phyloP scores from a whole-genome alignment of 169 alveolate genomes.

The Plasmodium fragile region DNA sequence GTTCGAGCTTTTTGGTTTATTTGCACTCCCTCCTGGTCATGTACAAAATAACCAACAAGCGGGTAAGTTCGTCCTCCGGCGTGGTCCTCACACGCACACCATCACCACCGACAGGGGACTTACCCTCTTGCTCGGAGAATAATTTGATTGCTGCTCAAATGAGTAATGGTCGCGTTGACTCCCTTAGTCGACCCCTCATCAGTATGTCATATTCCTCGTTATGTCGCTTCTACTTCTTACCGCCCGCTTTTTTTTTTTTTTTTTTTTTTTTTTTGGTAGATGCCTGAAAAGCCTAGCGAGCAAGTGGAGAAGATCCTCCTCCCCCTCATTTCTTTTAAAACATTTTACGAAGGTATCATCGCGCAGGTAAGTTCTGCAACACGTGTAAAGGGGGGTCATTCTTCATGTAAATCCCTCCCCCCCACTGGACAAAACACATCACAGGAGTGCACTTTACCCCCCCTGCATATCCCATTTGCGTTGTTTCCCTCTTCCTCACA shows the following conservation, averaged over 20 bases:
- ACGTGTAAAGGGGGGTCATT: not conserved
- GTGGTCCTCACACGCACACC: no score
- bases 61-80: slow-evolving; percentile 7
- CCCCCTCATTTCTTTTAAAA: slow-evolving; percentile 57
- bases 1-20: slow-evolving; percentile 66
- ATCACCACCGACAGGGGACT: not conserved
- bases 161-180: not conserved
- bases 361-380: slow-evolving; percentile 11
- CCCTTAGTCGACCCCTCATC: not conserved
- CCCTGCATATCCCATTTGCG: not conserved
- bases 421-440: not conserved
- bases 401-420: not conserved
- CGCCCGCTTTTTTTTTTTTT: not conserved
- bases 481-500: not conserved
- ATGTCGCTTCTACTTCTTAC: not conserved
- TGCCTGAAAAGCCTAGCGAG: slow-evolving; percentile 72
- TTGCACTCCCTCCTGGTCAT: slow-evolving; percentile 63
- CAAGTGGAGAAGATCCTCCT: slow-evolving; percentile 64
- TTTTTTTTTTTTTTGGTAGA: not conserved
- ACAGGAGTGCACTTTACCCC: not conserved
- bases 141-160: not conserved
- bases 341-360: slow-evolving; percentile 36
- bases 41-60: slow-evolving; percentile 70
- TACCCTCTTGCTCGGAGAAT: not conserved
- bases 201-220: not conserved